Percentiles rank a stretch among this genome's conserved stretches.
These are phyloP conservation scores for Circinella umbellata DNA, from an alignment of 371 early-diverging fungal genomes.

Conservation along the genomic window DNA sequence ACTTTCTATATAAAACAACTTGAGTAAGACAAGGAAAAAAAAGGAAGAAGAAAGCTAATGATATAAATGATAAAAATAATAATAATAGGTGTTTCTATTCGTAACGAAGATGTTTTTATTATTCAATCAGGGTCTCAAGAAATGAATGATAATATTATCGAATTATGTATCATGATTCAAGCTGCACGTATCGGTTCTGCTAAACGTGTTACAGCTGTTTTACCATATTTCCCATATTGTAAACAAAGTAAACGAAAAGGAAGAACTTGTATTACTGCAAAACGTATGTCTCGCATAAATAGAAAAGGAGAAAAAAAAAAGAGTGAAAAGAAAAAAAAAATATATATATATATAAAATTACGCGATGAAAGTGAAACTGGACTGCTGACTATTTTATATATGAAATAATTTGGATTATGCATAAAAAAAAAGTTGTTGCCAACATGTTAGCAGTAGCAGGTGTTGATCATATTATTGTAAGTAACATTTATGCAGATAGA, in stretches of 20 bases:
- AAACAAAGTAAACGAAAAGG: constrained; percentile 98
- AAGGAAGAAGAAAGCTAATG: too few species aligned
- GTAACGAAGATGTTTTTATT: constrained; percentile 96
- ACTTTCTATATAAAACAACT: too few species aligned
- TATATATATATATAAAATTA: too few species aligned
- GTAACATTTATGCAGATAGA: not conserved
- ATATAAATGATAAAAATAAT: not conserved
- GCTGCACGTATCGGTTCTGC: constrained; percentile 92
- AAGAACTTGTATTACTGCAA: constrained; percentile 95
- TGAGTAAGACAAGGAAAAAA: too few species aligned
- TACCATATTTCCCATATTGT: constrained; percentile 97
- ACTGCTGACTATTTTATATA: constrained; percentile 3
- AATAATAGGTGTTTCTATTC: constrained; percentile 83
- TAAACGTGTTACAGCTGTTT: constrained; percentile 85
- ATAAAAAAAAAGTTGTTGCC: constrained; percentile 76
- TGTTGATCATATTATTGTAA: constrained; percentile 92
- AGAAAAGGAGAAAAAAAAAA: not conserved
- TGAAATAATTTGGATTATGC: not conserved
- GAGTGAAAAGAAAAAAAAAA: not conserved
- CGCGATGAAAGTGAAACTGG: not conserved
- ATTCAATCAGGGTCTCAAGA: constrained; percentile 90
- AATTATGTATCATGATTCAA: constrained; percentile 95
- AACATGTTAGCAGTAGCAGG: constrained; percentile 95
- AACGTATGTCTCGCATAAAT: constrained; percentile 58
- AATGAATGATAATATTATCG: constrained; percentile 96